Base-by-base conservation (phyloP, 2,329 filamentous ascomycete species). In the Tolypocladium ovalisporum region DNA sequence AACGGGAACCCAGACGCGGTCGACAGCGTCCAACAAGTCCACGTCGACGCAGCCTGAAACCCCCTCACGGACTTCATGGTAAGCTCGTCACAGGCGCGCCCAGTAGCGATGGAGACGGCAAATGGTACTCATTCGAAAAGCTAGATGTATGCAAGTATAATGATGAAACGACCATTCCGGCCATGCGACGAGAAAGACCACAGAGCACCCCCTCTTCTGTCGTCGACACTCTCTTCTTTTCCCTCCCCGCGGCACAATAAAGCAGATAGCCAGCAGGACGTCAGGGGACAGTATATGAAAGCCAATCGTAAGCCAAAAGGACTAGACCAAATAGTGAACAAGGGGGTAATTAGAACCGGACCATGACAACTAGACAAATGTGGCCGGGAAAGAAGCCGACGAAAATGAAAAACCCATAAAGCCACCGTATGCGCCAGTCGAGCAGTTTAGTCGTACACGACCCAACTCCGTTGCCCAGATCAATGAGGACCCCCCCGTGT, bases 391-490 rank as follows among this genome's bases (percentile, higher is more conserved):
- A 10, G n/a, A 40, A 13, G 19, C 37, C 27, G 27, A 32, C 27
- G 9, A 49, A 49, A 19, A 49, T 36, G 52, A 57, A 57, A 60
- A 53, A 40, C 44, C 60, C n/a, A n/a, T n/a, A 62, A 51, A 55
- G 19, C 56, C 42, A 52, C 32, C 47, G 52, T 58, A 52, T 58
- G 56, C 63, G 62, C 61, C 61, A 60, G 56, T 57, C 56, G 61
- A 57, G 59, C 59, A 59, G 58, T 62, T 65, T 66, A 67, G 65
- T 71, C 65, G 62, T 71, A 71, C 68, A 70, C 63, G 63, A 67
- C 65, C 65, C 68, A 66, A 64, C 60, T 63, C 63, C 62, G 61
- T 68, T 67, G 67, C 65, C 64, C 65, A 66, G 60, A 70, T 69
- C 68, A 69, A 37, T 35, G 19, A 32, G 34, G 22, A 7, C n/a